Base-by-base conservation (phyloP, 2,329 filamentous ascomycete species). In the Xylaria sp. region DNA sequence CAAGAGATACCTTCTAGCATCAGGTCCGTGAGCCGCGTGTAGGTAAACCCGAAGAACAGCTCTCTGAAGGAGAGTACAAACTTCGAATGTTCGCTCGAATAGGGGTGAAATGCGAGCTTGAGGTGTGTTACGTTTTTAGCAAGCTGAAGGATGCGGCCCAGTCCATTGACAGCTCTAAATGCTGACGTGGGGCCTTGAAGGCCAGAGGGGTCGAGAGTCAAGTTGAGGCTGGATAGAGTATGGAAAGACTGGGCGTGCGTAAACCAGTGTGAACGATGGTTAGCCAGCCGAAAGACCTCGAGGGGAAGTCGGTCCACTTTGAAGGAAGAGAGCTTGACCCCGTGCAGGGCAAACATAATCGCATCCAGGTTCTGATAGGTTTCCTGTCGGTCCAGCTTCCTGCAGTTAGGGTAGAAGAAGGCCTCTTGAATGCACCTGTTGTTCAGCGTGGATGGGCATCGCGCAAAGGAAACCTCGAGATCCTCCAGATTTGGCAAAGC, bases 241-340 rank as follows among this genome's bases (percentile, higher is more conserved):
- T 77, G 75, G 66, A 85, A 83, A 23, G 82, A 78, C 60, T 79
- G 78, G 6, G 79, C 80, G 61, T 81, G 81, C 68, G 80, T 78
- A 73, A 82, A 81, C 83, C 83, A 84, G 66, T 81, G 79, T 13
- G 74, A 75, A 28, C 82, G 80, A 73, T 82, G 78, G 52, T 75
- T 75, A 9, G 77, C 72, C 50, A 80, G 63, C 58, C 80, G 79
- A 70, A 84, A 82, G 18, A 83, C 74, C 69, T 84, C 82, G 54
- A 84, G 78, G 8, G 83, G 83, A 59, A 84, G 77, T 13, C 82
- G 80, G 73, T 84, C 82, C 64, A 84, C 77, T 58, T 80, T 77
- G 66, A 85, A 79, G 5, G 81, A 80, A 12, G 75, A 72, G 51
- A 84, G 76, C 23, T 74, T 75, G 39, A 79, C 72, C 39, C 81